Conservation (phyloP, 2,329 filamentous ascomycete species). For the Colletotrichum melonis region DNA sequence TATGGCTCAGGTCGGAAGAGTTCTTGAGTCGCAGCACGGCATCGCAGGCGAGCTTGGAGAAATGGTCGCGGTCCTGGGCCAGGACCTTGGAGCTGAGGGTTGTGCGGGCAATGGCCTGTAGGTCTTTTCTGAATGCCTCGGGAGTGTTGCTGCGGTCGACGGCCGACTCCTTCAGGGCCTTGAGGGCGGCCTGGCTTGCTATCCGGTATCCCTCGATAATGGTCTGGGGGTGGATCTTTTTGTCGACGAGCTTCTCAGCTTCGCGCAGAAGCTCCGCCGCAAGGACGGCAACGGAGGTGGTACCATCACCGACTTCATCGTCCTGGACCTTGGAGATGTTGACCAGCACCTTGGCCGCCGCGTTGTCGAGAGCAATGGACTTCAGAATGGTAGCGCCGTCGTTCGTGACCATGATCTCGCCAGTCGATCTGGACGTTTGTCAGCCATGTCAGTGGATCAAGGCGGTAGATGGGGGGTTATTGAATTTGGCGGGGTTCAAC, state of each 20-base stretch:
- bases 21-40: constrained; percentile 91
- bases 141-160: constrained; percentile 90
- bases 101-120: constrained; percentile 90
- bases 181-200: constrained; percentile 89
- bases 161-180: constrained; percentile 84
- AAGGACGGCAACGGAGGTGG: constrained; percentile 95
- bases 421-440: constrained; percentile 76
- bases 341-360: constrained; percentile 96
- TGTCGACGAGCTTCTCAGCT: constrained; percentile 95
- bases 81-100: constrained; percentile 98
- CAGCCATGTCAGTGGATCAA: constrained; percentile 31
- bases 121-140: constrained; percentile 87
- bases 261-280: constrained; percentile 95
- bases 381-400: constrained; percentile 99
- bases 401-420: constrained; percentile 98
- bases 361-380: constrained; percentile 97
- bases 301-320: constrained; percentile 97
- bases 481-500: constrained; percentile 47
- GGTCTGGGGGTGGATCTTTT: constrained; percentile 99
- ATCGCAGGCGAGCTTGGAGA: constrained; percentile 88
- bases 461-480: constrained; percentile 2
- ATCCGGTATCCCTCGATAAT: constrained; percentile 99
- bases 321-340: constrained; percentile 99
- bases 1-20: constrained; percentile 94
- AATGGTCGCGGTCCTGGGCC: constrained; percentile 92